Percentiles rank a stretch among this genome's conserved stretches.
These are phyloP conservation scores for Plasmodium ovale DNA, from an alignment of 169 alveolate genomes.

Conservation along the genomic window DNA sequence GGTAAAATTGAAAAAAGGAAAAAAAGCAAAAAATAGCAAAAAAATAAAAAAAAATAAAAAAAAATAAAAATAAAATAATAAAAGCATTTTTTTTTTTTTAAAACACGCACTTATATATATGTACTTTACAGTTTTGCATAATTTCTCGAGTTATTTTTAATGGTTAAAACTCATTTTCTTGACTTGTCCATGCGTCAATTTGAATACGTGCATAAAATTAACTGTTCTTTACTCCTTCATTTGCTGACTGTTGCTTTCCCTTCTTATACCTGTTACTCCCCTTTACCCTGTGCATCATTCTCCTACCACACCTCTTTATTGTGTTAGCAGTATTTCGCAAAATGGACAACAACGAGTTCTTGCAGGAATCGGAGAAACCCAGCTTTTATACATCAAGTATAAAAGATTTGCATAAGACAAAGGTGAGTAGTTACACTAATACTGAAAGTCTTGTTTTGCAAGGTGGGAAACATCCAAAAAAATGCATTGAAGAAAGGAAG, in stretches of 20 bases:
- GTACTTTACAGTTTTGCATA: not conserved
- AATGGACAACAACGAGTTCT: constrained; percentile 39
- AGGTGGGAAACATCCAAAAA: not conserved
- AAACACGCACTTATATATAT: not conserved
- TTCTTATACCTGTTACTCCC: too few relatives aligned
- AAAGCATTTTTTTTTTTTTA: not conserved
- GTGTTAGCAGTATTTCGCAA: not conserved
- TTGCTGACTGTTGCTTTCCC: too few relatives aligned
- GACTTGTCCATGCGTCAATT: too few relatives aligned
- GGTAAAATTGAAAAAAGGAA: not conserved
- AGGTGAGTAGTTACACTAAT: not conserved
- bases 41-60: not conserved
- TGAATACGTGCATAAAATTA: too few relatives aligned
- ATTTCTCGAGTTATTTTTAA: not conserved
- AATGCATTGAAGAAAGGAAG: constrained; percentile 1
- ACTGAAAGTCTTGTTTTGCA: not conserved
- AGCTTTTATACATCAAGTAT: constrained; percentile 10
- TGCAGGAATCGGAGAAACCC: constrained; percentile 14
- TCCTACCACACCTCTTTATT: not conserved
- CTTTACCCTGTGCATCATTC: too few relatives aligned
- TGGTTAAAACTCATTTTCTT: too few relatives aligned
- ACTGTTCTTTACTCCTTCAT: too few relatives aligned
- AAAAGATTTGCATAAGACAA: not conserved
- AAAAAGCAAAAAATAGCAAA: not conserved
- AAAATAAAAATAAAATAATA: not conserved